Percentiles rank a stretch among this genome's conserved stretches.
Conservation (phyloP, 1,284 basidiomycete genomes). For the Fomitopsis schrenkii region DNA sequence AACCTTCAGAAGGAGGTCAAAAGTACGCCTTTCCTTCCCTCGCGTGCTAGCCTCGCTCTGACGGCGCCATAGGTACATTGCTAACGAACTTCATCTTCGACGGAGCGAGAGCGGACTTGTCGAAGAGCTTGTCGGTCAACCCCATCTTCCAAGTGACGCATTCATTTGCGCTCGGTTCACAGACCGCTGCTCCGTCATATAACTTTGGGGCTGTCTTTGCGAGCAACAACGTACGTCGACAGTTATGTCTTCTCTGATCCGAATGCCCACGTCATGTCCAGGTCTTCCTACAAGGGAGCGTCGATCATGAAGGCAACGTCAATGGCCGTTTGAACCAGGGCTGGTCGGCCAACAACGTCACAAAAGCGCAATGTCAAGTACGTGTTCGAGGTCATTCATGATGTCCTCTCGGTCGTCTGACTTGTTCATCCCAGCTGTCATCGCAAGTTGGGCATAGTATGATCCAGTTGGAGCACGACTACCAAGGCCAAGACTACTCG, state of each 20-base stretch:
- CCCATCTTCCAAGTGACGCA: conserved; percentile 99
- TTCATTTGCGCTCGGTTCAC: conserved; percentile 85
- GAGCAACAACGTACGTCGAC: conserved; percentile 63
- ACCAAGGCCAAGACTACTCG: conserved; percentile 85
- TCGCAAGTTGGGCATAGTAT: conserved; percentile 78
- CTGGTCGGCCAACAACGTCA: conserved; percentile 77
- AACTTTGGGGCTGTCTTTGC: conserved; percentile 95
- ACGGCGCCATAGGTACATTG: conserved; percentile 66
- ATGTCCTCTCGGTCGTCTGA: conserved; percentile 9
- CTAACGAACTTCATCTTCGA: conserved; percentile 96
- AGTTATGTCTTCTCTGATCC: neutral
- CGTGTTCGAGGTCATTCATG: conserved; percentile 23
- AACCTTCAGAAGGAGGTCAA: conserved; percentile 89
- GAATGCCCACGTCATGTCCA: conserved; percentile 27
- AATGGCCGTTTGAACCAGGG: conserved; percentile 89
- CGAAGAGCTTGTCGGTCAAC: conserved; percentile 90
- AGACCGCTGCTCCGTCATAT: conserved; percentile 77
- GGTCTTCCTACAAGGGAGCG: conserved; percentile 90
- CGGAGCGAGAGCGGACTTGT: conserved; percentile 93
- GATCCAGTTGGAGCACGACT: conserved; percentile 94
- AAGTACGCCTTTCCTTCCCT: conserved; percentile 39
- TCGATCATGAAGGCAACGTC: conserved; percentile 92
- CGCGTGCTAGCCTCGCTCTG: neutral
- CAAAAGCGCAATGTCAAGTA: conserved; percentile 91
- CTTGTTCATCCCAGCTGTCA: conserved; percentile 45